Evolutionary conservation across 2,329 filamentous ascomycete genomes (phyloP).

Genomic region (Pseudogymnoascus sp.): DNA sequence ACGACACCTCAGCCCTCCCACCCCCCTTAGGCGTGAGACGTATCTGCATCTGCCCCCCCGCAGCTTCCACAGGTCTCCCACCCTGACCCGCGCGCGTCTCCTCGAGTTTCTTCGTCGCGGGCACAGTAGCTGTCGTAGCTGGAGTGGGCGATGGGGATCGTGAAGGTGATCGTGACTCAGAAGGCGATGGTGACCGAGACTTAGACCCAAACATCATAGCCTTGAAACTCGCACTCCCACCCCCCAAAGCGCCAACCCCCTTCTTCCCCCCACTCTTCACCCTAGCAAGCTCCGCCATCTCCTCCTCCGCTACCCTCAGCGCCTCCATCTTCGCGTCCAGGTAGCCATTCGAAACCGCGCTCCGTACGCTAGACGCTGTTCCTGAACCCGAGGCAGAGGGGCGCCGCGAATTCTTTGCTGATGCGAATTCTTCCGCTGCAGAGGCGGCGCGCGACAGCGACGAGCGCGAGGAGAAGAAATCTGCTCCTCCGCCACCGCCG

Average conservation of each 20-base stretch:
- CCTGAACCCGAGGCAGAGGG: not conserved
- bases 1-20: not conserved
- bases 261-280: not conserved
- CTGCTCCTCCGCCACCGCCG: not conserved
- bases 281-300: not conserved
- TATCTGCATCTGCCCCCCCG: not conserved
- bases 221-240: not conserved
- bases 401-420: not conserved
- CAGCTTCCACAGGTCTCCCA: not conserved
- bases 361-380: not conserved
- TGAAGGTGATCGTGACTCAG: not conserved
- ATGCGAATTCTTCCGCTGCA: not conserved
- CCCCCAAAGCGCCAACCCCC: not conserved
- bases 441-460: not conserved
- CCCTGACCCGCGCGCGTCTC: not conserved
- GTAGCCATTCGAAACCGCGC: not conserved
- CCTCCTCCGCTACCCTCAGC: not conserved
- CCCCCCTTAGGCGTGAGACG: not conserved
- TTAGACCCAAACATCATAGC: not conserved
- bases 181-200: not conserved
- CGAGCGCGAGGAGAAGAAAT: not conserved
- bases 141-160: not conserved
- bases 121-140: not conserved
- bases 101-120: not conserved
- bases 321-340: constrained; percentile 1